A percentile compares a stretch with the other conserved stretches of the same genome.
phyloP scores from a whole-genome alignment of 2,329 filamentous ascomycete genomes.

The Penicillium sp. region DNA sequence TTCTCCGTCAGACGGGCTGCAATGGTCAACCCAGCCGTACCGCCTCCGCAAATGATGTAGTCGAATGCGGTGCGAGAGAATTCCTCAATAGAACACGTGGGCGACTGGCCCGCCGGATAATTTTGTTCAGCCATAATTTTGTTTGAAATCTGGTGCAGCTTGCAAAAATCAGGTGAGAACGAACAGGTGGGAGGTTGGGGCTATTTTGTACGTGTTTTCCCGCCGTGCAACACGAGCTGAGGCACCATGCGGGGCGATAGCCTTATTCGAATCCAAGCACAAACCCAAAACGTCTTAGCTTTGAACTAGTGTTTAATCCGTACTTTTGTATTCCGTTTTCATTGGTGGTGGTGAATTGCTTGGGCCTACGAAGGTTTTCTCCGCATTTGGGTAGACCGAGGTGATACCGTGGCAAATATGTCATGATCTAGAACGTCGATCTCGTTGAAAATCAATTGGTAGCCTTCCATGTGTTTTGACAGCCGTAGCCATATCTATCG shows the following conservation, averaged over 20 bases:
- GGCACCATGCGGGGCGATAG: neutral
- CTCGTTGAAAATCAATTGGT: no score
- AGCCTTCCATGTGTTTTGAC: no score
- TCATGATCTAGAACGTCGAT: neutral
- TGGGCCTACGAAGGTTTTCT: neutral
- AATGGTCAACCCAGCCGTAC: slow-evolving; percentile 52
- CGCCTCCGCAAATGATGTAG: slow-evolving; percentile 52
- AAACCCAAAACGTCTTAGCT: neutral
- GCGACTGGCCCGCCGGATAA: neutral
- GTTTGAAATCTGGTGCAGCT: neutral
- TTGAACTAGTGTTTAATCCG: neutral
- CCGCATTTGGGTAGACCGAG: neutral
- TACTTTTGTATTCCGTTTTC: neutral
- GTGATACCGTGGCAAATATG: no score
- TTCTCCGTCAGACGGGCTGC: slow-evolving; percentile 44
- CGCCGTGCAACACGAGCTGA: neutral
- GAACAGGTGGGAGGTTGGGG: neutral
- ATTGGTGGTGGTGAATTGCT: neutral
- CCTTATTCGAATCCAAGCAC: neutral
- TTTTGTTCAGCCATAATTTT: slow-evolving; percentile 1
- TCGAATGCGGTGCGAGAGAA: slow-evolving; percentile 19
- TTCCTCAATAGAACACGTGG: slow-evolving; percentile 13
- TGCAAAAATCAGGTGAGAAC: neutral
- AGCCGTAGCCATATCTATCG: no score
- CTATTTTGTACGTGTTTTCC: neutral